A percentile compares a stretch with the other conserved stretches of the same genome.
phyloP scores from a whole-genome alignment of 345 rosid genomes.

The Cardamine resedifolia region DNA sequence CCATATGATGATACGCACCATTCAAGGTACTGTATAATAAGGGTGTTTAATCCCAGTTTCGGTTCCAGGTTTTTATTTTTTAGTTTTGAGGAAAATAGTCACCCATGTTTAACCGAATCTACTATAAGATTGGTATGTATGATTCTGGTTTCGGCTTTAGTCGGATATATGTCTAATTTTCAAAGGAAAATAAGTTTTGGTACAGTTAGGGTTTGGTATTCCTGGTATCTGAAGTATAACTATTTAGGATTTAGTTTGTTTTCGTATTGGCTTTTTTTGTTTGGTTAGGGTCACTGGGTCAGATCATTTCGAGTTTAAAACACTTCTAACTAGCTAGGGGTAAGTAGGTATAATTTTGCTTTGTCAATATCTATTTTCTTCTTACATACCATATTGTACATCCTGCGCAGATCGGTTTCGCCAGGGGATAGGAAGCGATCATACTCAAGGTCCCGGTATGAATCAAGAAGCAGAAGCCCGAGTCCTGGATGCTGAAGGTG shows the following conservation, averaged over 20 bases:
- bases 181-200: background rate
- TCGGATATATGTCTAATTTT: background rate
- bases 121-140: background rate
- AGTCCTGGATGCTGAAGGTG: conserved; percentile 45
- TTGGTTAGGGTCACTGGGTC: background rate
- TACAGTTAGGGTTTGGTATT: background rate
- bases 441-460: conserved; percentile 54
- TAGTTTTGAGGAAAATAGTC: background rate
- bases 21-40: conserved; percentile 17
- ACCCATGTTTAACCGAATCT: background rate
- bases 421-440: conserved; percentile 53
- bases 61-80: background rate
- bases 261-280: background rate
- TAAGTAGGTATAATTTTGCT: background rate
- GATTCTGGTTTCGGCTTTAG: background rate
- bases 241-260: background rate
- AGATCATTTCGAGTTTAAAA: background rate
- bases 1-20: conserved; percentile 41
- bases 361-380: background rate
- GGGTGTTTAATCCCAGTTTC: background rate
- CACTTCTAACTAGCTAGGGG: too few species aligned
- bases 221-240: background rate
- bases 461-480: conserved; percentile 48
- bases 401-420: conserved; percentile 56
- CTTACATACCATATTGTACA: background rate